Evolutionary conservation across 768 basidiomycete species (phyloP), one percentile per base, ranked within the genome.

Genomic region (Lactarius evosmus): DNA sequence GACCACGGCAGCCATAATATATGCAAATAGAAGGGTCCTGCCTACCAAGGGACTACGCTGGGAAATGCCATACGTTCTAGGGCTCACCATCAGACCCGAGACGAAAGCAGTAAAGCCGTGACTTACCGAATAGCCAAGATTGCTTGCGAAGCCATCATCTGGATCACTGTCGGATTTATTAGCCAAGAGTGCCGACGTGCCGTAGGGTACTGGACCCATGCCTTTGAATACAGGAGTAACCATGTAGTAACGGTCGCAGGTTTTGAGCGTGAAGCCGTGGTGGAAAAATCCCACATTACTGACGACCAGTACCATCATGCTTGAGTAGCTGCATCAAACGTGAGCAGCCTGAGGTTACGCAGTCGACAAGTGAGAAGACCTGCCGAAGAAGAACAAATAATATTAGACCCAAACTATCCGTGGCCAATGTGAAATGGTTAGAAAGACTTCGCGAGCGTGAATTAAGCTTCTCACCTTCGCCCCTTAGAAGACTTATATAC

Each of bases 201-300:
- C 51, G 17, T 57, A 9, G 29, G 51, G 27, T 7, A 38, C 7
- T 34, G 46, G 46, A 46, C 36, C 29, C 75, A 44, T 51, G 85
- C 88, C 86, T 81, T 89, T 89, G 72, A 87, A 83, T 19, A 79
- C 70, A 19, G 87, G 83, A 1, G 85, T 75, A 14, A 83, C 65
- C 14, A 84, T 72, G 72, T 75, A 85, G 71, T 82, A 88, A 7
- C 69, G 74, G 1, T 65, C 56, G 72, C 88, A 89, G 33, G 75
- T 70, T 16, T 70, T 69, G 9, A 62, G 19, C 2, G 82, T 81
- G 69, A 88, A 89, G 19, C 72, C 50, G 19, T 71, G 70, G 63
- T 78, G 77, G 70, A 88, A 88, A 70, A 83, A 86, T 16, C 85
- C 85, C 63, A 82, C 78, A 70, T 81, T 86, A 66, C 81, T 83